phyloP scores from a whole-genome alignment of 768 basidiomycete genomes.

The Crepidotus variabilis region DNA sequence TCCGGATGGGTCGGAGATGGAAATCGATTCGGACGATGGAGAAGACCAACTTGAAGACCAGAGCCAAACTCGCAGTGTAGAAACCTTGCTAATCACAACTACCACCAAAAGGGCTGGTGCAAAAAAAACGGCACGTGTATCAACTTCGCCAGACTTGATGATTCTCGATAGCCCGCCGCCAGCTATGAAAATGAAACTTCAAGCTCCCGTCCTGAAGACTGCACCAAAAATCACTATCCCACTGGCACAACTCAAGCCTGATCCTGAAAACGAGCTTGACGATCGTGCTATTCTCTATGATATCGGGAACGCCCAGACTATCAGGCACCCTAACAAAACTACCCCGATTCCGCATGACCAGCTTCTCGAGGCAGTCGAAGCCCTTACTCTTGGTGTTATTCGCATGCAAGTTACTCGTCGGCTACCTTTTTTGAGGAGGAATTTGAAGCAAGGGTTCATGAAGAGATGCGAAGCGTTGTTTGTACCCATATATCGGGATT shows the following conservation, averaged over 20 bases:
- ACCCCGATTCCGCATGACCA: slow-evolving; percentile 24
- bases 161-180: neutral
- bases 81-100: too few relatives aligned
- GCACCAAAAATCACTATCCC: slow-evolving; percentile 14
- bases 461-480: slow-evolving; percentile 33
- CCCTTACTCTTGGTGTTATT: slow-evolving; percentile 23
- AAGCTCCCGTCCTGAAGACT: neutral
- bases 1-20: neutral
- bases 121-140: neutral
- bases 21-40: neutral
- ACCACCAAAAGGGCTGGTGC: neutral
- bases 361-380: slow-evolving; percentile 32
- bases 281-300: neutral
- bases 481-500: slow-evolving; percentile 26
- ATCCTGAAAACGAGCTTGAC: slow-evolving; percentile 3
- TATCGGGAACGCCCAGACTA: neutral
- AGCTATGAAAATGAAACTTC: neutral
- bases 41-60: neutral
- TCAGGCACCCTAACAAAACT: neutral
- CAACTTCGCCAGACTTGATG: neutral
- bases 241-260: slow-evolving; percentile 10
- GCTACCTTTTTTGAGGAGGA: slow-evolving; percentile 57
- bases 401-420: slow-evolving; percentile 33
- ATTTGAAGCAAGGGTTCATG: slow-evolving; percentile 46
- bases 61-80: too few relatives aligned